Evolutionary conservation across 768 basidiomycete species (phyloP), one percentile per base, ranked within the genome.

Genomic region (Xerocomus brunneocitrinus): DNA sequence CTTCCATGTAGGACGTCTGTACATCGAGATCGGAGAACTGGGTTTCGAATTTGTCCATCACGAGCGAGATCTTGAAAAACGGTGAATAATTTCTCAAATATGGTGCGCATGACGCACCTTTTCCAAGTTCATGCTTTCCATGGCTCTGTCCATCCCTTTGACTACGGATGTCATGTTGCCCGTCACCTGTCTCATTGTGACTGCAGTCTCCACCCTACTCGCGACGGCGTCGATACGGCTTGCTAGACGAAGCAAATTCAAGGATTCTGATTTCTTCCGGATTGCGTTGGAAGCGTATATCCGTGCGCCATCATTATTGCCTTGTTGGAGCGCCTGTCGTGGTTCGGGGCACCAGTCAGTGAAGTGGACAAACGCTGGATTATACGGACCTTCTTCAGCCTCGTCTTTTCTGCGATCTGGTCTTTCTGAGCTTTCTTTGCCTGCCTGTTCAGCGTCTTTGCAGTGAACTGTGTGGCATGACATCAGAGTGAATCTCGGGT

Each of bases 231-330:
- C 97, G 71, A 98, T 90, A 27, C 95, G 81, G 64, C 91, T 94
- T 0, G 87, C 84, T 46, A 99, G 73, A 43, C 95, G 80, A 7
- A 99, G 82, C 7, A 99, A 77, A 71, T 98, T 98, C 62, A 99
- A 74, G 0, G 87, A 75, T 67, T 99, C 97, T 56, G 83, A 89
- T 81, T 98, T 98, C 84, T 99, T 99, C 46, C 97, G 81, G 66
- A 99, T 99, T 47, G 95, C 92, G 61, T 98, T 99, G 27, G 93
- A 87, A 34, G 97, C 97, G 70, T 98, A 98, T 78, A 99, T 98
- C 57, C 91, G 82, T 22, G 97, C 97, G 44, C 95, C 94, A 50
- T 99, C 97, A 52, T 82, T 91, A 73, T 99, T 98, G 45, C 94
- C 93, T 72, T 98, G 94, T 67, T 91, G 87, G 19, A 99, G 78